These are phyloP conservation scores for Beauveria rudraprayagi DNA, from an alignment of 2,329 filamentous ascomycete species.

Conservation along the genomic window DNA sequence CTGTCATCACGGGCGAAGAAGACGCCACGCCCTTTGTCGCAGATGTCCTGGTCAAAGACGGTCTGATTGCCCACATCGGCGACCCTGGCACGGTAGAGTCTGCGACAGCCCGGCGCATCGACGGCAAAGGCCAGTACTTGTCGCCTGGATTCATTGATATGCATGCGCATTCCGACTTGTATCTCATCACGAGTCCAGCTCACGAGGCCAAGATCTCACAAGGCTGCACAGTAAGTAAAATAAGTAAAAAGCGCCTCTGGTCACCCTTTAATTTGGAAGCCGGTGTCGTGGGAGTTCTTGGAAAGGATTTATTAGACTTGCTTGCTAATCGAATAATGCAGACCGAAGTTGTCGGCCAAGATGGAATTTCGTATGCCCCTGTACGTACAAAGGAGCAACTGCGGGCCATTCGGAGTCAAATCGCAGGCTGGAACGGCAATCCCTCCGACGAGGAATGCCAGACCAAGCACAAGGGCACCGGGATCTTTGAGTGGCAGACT, in stretches of 20 bases:
- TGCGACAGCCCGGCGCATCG: slow-evolving; percentile 12
- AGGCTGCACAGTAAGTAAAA: slow-evolving; percentile 18
- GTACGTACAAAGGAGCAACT: slow-evolving; percentile 15
- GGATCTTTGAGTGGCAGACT: slow-evolving; percentile 18
- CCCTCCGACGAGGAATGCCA: slow-evolving; percentile 18
- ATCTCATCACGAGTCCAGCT: slow-evolving; percentile 17
- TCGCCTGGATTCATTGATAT: slow-evolving; percentile 21
- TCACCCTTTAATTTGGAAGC: too few species aligned
- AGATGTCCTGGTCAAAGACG: slow-evolving; percentile 16
- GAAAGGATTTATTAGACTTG: background rate
- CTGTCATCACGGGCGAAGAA: slow-evolving; percentile 18
- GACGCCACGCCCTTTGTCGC: slow-evolving; percentile 15
- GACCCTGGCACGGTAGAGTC: slow-evolving; percentile 13
- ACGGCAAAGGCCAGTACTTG: slow-evolving; percentile 15
- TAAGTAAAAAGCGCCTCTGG: slow-evolving; percentile 6
- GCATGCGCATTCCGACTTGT: slow-evolving; percentile 20
- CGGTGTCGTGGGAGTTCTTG: background rate
- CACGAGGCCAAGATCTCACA: slow-evolving; percentile 20
- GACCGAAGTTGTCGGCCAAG: slow-evolving; percentile 20
- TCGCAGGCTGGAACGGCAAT: slow-evolving; percentile 20
- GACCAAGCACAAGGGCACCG: slow-evolving; percentile 11
- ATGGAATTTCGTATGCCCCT: slow-evolving; percentile 19
- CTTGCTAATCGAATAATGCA: background rate
- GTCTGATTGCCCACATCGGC: slow-evolving; percentile 16
- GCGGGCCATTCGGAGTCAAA: slow-evolving; percentile 17